Evolutionary conservation across 208 protist genomes (phyloP), one percentile per base, ranked within the genome.

Genomic region (Acanthamoeba castellanii): DNA sequence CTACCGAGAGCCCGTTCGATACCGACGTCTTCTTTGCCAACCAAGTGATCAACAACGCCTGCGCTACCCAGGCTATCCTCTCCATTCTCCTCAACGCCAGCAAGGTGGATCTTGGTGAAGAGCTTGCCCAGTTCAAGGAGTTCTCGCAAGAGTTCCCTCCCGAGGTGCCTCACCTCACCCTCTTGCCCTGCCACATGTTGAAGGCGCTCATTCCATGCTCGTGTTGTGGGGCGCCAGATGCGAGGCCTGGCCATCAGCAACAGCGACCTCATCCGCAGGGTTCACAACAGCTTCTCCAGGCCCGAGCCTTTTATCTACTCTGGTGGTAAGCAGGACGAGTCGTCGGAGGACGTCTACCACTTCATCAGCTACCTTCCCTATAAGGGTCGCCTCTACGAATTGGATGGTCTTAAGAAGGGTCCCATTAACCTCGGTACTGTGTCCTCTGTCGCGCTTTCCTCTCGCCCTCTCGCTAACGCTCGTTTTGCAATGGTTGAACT

Each of bases 1-100:
- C 91, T 42, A 55, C 42, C 27, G 78, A 94, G 30, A 84, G 96
- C 45, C 72, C 45, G 4, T 81, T 96, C 14, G 95, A 98, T 88
- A 93, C 96, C 11, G 95, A 96, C 76, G 92, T 99, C 0, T 99
- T 99, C 96, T 99, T 99, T 97, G 99, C 99, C 4, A 96, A 98
- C 95, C 99, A 99, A 96, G 97, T 99, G 0, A 98, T 99, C 47
- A 97, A 98, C 61, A 99, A 99, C 97, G 99, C 99, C 37, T 99
- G 99, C 96, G 99, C 99, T 6, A 99, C 99, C 52, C 98, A 99
- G 93, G 99, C 99, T 22, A 99, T 99, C 74, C 96, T 99, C 57
- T 99, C 99, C 90, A 98, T 99, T 50, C 95, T 99, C 0, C 95
- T 99, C 66, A 99, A 99, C 97, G 47, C 68, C 13, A 94, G 98